Conservation (phyloP, 2,329 filamentous ascomycete genomes). For the Hypoxylon sp. region DNA sequence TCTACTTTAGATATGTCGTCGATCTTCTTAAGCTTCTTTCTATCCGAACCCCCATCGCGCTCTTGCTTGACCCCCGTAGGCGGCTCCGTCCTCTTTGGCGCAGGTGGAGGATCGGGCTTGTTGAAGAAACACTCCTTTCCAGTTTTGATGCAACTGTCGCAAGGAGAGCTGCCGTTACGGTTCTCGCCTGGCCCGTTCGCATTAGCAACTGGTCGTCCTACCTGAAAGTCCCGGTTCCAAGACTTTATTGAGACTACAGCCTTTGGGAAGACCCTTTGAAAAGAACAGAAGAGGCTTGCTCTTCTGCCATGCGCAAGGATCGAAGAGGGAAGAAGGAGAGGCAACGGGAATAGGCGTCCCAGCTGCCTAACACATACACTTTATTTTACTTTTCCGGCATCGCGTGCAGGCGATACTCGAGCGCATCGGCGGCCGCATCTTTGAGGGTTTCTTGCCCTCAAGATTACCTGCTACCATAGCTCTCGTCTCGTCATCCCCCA, state of each 20-base stretch:
- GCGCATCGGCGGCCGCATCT: conserved; percentile 66
- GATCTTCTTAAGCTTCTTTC: conserved; percentile 57
- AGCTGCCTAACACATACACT: conserved; percentile 58
- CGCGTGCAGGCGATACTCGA: conserved; percentile 81
- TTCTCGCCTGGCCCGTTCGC: conserved; percentile 61
- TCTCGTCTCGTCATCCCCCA: conserved; percentile 45
- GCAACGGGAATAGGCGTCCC: no score
- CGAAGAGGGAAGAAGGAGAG: background rate
- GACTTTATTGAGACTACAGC: background rate
- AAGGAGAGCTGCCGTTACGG: conserved; percentile 73
- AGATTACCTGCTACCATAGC: conserved; percentile 45
- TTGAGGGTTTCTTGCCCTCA: conserved; percentile 53
- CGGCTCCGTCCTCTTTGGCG: conserved; percentile 54
- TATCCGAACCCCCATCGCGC: conserved; percentile 55
- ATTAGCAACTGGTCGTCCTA: conserved; percentile 10
- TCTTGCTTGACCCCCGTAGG: conserved; percentile 51
- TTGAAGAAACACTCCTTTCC: conserved; percentile 70
- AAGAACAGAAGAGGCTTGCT: background rate
- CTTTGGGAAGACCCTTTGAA: background rate
- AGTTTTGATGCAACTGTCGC: conserved; percentile 76
- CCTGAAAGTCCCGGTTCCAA: background rate
- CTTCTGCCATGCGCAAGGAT: background rate
- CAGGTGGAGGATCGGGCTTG: conserved; percentile 64
- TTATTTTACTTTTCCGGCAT: conserved; percentile 84
- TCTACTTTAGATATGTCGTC: conserved; percentile 54